These are phyloP conservation scores for Ciborinia camelliae DNA, from an alignment of 2,329 filamentous ascomycete genomes.

Conservation along the genomic window DNA sequence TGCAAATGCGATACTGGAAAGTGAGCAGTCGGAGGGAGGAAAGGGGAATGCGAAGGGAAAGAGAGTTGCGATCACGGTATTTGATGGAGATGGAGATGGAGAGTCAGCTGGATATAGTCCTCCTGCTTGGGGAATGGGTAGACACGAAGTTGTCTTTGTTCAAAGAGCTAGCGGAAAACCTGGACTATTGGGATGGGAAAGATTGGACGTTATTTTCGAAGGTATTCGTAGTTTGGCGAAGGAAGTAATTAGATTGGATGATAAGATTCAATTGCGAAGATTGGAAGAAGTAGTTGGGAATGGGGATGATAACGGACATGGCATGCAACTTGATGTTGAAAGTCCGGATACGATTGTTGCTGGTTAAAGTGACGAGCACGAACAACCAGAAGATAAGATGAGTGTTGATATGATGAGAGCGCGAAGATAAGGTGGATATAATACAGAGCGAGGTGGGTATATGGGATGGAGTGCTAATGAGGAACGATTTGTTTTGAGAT, in stretches of 20 bases:
- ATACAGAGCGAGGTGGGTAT: neutral
- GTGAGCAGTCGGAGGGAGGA: conserved; percentile 15
- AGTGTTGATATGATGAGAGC: neutral
- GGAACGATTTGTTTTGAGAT: conserved; percentile 4
- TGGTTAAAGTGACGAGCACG: conserved; percentile 12
- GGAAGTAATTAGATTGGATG: conserved; percentile 25
- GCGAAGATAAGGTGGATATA: neutral
- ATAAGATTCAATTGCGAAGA: conserved; percentile 22
- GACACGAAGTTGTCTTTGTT: conserved; percentile 30
- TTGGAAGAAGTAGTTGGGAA: conserved; percentile 27
- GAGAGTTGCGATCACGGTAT: conserved; percentile 31
- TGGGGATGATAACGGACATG: conserved; percentile 21
- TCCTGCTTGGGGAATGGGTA: conserved; percentile 30
- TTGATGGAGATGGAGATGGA: conserved; percentile 25
- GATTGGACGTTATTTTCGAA: conserved; percentile 27
- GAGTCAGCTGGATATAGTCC: conserved; percentile 25
- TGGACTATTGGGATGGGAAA: conserved; percentile 29
- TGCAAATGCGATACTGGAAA: conserved; percentile 38
- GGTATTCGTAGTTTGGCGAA: conserved; percentile 30
- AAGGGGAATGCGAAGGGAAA: conserved; percentile 13
- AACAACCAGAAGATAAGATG: neutral
- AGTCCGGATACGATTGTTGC: conserved; percentile 33
- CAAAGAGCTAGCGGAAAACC: conserved; percentile 29
- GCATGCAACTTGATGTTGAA: conserved; percentile 32
- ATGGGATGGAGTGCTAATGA: neutral